Conservation (phyloP, 139 green algal genomes). For the Raphidocelis subcapitata region DNA sequence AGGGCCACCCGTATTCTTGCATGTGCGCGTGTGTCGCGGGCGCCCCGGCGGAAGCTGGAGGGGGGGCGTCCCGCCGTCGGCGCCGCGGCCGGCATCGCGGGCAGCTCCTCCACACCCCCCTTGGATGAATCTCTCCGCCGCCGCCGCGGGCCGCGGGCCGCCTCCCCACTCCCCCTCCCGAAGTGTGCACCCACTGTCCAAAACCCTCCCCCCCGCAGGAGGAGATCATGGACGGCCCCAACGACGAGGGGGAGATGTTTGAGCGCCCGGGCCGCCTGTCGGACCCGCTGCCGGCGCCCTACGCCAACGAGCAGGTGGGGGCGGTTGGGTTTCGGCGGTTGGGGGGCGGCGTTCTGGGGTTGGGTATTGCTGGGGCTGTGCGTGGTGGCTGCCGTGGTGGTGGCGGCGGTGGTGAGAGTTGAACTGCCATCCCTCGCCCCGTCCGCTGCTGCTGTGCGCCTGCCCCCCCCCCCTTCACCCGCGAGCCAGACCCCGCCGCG, state of each 20-base stretch:
- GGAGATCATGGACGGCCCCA: conserved; percentile 88
- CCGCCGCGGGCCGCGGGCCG: not conserved
- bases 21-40: too few relatives aligned
- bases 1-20: too few relatives aligned
- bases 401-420: not conserved
- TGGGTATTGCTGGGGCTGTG: not conserved
- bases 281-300: conserved; percentile 89
- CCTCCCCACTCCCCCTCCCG: not conserved
- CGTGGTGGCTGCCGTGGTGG: not conserved
- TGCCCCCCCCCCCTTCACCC: too few relatives aligned
- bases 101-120: too few relatives aligned
- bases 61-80: too few relatives aligned
- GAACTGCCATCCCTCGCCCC: not conserved
- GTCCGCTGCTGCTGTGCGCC: too few relatives aligned
- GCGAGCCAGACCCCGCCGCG: too few relatives aligned
- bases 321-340: not conserved
- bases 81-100: too few relatives aligned
- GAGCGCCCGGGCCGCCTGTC: conserved; percentile 84
- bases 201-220: conserved; percentile 27
- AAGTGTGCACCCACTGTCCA: not conserved
- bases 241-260: conserved; percentile 99
- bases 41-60: too few relatives aligned
- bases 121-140: too few relatives aligned
- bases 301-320: conserved; percentile 82
- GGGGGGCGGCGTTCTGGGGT: not conserved